These are phyloP conservation scores for Inga leiocalycina DNA, from an alignment of 306 rosid species.

Conservation along the genomic window DNA sequence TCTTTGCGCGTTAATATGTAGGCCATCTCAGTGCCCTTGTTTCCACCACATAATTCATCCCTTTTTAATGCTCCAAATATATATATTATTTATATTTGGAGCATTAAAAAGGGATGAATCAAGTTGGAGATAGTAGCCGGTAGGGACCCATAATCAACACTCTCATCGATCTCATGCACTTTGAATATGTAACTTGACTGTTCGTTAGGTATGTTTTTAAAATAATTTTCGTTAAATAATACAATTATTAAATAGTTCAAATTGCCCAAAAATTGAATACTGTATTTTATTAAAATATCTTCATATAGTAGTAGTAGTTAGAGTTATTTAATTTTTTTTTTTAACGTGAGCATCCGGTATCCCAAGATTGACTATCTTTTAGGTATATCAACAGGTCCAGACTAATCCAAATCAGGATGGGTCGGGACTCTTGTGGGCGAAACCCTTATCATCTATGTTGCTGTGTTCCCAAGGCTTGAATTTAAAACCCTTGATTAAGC, in stretches of 20 bases:
- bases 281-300: not conserved
- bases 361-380: too few species aligned
- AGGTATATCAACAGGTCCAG: too few species aligned
- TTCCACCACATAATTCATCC: not conserved
- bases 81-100: not conserved
- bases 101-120: too few species aligned
- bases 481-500: too few species aligned
- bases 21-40: not conserved
- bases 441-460: too few species aligned
- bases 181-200: not conserved
- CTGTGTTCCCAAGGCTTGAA: too few species aligned
- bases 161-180: not conserved
- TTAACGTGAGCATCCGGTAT: too few species aligned
- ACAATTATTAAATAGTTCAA: not conserved
- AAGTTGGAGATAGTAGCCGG: not conserved
- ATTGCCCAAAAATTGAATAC: not conserved
- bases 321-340: too few species aligned
- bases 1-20: not conserved
- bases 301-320: not conserved
- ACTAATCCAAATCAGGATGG: too few species aligned
- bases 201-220: too few species aligned
- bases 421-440: too few species aligned
- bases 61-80: not conserved
- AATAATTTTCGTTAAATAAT: too few species aligned
- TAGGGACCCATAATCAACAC: not conserved